Evolutionary conservation across 1,284 basidiomycete species (phyloP).

Genomic region (Leucoagaricus sp.): DNA sequence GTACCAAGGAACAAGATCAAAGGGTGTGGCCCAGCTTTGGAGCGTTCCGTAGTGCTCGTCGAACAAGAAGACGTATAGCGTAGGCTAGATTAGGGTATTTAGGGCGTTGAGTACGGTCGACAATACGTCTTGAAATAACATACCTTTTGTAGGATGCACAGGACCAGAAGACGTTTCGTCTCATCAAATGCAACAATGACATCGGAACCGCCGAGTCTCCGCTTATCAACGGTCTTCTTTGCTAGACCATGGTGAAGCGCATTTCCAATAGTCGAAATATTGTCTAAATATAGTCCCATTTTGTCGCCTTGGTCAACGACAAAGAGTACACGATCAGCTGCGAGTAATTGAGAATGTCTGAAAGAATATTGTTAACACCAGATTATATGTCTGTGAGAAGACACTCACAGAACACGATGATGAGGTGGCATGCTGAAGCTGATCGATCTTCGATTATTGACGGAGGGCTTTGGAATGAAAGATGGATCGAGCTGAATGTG

Average conservation of each 20-base stretch:
- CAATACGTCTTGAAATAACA: slow-evolving; percentile 4
- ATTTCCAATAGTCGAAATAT: slow-evolving; percentile 28
- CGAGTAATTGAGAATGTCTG: slow-evolving; percentile 41
- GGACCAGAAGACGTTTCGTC: slow-evolving; percentile 42
- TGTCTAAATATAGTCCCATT: slow-evolving; percentile 42
- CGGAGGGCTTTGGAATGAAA: slow-evolving; percentile 39
- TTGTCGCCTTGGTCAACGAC: slow-evolving; percentile 35
- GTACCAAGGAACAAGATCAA: slow-evolving; percentile 49
- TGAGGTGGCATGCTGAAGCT: slow-evolving; percentile 38
- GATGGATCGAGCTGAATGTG: slow-evolving; percentile 37
- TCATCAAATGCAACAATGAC: slow-evolving; percentile 52
- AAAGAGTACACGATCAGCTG: slow-evolving; percentile 41
- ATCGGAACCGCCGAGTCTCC: slow-evolving; percentile 46
- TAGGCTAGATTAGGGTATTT: slow-evolving; percentile 28
- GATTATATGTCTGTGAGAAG: neutral
- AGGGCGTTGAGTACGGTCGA: too few relatives aligned
- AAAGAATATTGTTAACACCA: slow-evolving; percentile 9
- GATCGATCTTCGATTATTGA: slow-evolving; percentile 22
- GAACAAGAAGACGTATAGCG: slow-evolving; percentile 45
- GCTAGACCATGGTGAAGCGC: slow-evolving; percentile 26
- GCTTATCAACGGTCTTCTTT: slow-evolving; percentile 39
- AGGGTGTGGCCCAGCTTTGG: slow-evolving; percentile 27
- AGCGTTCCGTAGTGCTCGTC: slow-evolving; percentile 43
- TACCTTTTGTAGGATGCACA: slow-evolving; percentile 45
- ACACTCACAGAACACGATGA: slow-evolving; percentile 36